Evolutionary conservation across 1,139 yeast genomes (phyloP), one percentile per base, ranked within the genome.

Genomic region (Hansenula lynferdii): DNA sequence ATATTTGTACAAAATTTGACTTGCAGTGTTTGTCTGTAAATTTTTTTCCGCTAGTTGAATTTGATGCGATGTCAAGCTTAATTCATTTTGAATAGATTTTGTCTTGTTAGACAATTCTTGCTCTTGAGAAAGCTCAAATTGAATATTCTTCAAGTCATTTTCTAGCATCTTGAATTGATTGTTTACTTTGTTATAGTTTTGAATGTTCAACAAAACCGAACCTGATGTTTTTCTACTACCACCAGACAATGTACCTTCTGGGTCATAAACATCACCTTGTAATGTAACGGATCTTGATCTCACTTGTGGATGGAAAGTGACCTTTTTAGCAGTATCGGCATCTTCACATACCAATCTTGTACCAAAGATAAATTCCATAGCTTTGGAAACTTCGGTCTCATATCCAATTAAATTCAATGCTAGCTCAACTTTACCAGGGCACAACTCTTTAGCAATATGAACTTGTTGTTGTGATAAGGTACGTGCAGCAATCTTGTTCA

Each of bases 241-340:
- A 38, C 99, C 99, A 1, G 97, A 85, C 29, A 94, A 67, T 18
- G 95, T 87, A 12, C 99, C 99, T 50, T 84, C 89, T 0, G 98
- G 98, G 57, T 94, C 98, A 62, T 90, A 94, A 11, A 83, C 75
- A 61, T 92, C 98, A 35, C 98, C 99, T 38, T 90, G 94, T 30
- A 85, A 60, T 0, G 99, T 94, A 12, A 94, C 90, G n/a, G 96
- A 83, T 53, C 92, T 78, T 1, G 90, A 71, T 47, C 86, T 72
- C 12, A 92, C 79, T 42, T 77, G 71, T 0, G 92, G 94, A 58
- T 90, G 80, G 60, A 90, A 94, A 0, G 98, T 89, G 5, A 92
- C 84, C 35, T 71, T 67, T 51, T 90, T 85, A 1, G 98, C 98
- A 1, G 95, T 80, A 22, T 85, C 82, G 0, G 96, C 85, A 61